A percentile compares a stretch with the other conserved stretches of the same genome.
These are phyloP conservation scores for Phyllosticta citribraziliensis DNA, from an alignment of 2,329 filamentous ascomycete species.

Conservation along the genomic window DNA sequence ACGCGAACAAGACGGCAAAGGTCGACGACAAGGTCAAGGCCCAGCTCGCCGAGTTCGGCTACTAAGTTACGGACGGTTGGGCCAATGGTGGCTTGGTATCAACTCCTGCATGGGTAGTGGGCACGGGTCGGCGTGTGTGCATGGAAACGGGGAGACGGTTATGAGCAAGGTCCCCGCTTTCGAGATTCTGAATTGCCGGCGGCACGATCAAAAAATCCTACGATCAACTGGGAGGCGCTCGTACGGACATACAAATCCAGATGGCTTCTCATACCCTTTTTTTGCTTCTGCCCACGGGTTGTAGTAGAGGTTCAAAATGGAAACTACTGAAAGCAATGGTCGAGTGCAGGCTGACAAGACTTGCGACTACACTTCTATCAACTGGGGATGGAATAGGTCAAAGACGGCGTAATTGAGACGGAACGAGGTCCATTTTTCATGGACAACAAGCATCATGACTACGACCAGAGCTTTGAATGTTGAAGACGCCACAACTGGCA, in stretches of 20 bases:
- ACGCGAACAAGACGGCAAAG: conserved; percentile 86
- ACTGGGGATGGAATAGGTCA: not conserved
- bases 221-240: conserved; percentile 10
- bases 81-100: conserved; percentile 9
- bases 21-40: conserved; percentile 78
- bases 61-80: conserved; percentile 51
- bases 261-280: conserved; percentile 12
- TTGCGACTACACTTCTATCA: not conserved
- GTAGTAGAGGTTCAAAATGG: conserved; percentile 8
- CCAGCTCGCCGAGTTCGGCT: conserved; percentile 83
- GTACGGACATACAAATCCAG: conserved; percentile 10
- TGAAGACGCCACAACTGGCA: too few species aligned
- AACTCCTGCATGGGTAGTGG: conserved; percentile 9
- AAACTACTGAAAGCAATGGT: conserved; percentile 1
- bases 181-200: conserved; percentile 11
- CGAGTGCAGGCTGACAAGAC: not conserved
- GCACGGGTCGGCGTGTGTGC: conserved; percentile 10
- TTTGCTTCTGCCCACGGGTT: conserved; percentile 11
- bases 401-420: too few species aligned
- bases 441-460: too few species aligned
- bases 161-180: conserved; percentile 7
- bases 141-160: conserved; percentile 10
- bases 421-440: too few species aligned
- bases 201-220: conserved; percentile 5
- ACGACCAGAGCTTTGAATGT: too few species aligned